phyloP scores from a whole-genome alignment of 2,329 filamentous ascomycete species.

The Fusarium luffae region DNA sequence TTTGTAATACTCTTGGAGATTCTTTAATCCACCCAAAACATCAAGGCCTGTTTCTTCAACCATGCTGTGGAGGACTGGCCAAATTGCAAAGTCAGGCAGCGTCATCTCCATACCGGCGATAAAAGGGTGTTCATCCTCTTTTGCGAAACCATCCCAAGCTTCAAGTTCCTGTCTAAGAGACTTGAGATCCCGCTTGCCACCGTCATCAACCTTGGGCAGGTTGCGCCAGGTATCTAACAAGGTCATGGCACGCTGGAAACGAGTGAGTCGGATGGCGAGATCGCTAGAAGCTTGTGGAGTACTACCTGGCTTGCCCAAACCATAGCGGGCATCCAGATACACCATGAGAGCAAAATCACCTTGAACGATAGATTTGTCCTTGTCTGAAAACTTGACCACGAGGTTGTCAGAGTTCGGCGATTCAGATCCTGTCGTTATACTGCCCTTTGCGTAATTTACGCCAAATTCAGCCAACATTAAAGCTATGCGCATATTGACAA shows the following conservation, averaged over 20 bases:
- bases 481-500: constrained; percentile 62
- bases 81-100: constrained; percentile 67
- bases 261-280: constrained; percentile 53
- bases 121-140: constrained; percentile 51
- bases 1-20: constrained; percentile 55
- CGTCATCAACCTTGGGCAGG: constrained; percentile 7
- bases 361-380: constrained; percentile 62
- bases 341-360: constrained; percentile 66
- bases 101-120: constrained; percentile 57
- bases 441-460: constrained; percentile 60
- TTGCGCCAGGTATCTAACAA: constrained; percentile 53
- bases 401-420: constrained; percentile 8
- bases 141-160: constrained; percentile 55
- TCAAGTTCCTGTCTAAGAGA: constrained; percentile 50
- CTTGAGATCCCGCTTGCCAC: constrained; percentile 29
- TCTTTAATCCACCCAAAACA: constrained; percentile 46
- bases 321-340: constrained; percentile 69
- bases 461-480: constrained; percentile 62
- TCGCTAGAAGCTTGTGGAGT: constrained; percentile 42
- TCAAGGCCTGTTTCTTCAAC: constrained; percentile 49
- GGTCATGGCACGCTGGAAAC: constrained; percentile 55
- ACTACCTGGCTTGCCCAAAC: constrained; percentile 45
- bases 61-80: constrained; percentile 65
- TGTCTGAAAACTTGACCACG: constrained; percentile 65
- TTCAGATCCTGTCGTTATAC: constrained; percentile 46